These are phyloP conservation scores for Fusarium sp. DNA, from an alignment of 2,329 filamentous ascomycete genomes.

Conservation along the genomic window DNA sequence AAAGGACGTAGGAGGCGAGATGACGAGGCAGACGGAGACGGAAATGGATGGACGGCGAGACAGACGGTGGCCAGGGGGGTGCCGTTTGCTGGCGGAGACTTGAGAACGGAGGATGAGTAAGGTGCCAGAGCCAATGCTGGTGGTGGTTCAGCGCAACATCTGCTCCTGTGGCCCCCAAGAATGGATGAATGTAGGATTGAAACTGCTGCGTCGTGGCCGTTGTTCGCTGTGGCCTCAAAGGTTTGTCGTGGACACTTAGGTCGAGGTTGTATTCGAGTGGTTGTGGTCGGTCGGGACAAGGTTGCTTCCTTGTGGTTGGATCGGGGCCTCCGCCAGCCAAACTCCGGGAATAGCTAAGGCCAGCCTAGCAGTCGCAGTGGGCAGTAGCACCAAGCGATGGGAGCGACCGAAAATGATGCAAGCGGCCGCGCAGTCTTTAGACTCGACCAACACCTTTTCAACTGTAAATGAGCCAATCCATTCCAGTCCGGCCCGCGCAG, in stretches of 20 bases:
- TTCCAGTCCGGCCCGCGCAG: slow-evolving; percentile 17
- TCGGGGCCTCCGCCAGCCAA: slow-evolving; percentile 15
- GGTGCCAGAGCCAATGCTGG: slow-evolving; percentile 19
- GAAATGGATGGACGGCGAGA: slow-evolving; percentile 22
- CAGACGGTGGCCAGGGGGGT: slow-evolving; percentile 21
- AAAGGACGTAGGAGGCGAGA: slow-evolving; percentile 33
- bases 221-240: slow-evolving; percentile 1
- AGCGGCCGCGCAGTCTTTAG: slow-evolving; percentile 18
- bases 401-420: slow-evolving; percentile 27
- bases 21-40: slow-evolving; percentile 25
- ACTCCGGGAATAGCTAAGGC: slow-evolving; percentile 24
- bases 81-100: slow-evolving; percentile 25
- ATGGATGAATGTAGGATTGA: neutral
- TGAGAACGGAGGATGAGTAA: slow-evolving; percentile 28
- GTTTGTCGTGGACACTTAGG: slow-evolving; percentile 22
- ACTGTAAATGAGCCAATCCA: slow-evolving; percentile 15
- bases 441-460: slow-evolving; percentile 20
- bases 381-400: slow-evolving; percentile 3
- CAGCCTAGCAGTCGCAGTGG: slow-evolving; percentile 3
- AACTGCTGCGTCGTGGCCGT: slow-evolving; percentile 17
- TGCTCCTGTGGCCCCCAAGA: neutral
- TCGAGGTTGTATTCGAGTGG: slow-evolving; percentile 29
- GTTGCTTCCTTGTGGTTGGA: slow-evolving; percentile 17
- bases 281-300: slow-evolving; percentile 20
- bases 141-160: neutral